A percentile compares a stretch with the other conserved stretches of the same genome.
These are phyloP conservation scores for Herpetospermum pedunculosum DNA, from an alignment of 306 rosid genomes.

Conservation along the genomic window DNA sequence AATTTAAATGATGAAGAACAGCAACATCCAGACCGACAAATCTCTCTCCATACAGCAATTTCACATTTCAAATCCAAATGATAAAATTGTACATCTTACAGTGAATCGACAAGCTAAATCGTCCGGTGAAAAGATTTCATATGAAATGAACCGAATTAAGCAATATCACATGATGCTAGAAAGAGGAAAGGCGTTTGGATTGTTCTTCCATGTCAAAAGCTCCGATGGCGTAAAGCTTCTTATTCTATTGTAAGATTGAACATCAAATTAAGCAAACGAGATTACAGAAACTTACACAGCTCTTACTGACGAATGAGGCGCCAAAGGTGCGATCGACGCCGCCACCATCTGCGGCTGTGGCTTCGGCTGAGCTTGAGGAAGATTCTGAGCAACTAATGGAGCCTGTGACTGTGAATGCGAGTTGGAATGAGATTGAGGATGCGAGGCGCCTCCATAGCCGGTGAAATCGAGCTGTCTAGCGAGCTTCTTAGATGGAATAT, in stretches of 20 bases:
- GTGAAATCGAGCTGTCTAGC: constrained; percentile 96
- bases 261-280: not conserved
- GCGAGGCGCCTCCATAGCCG: constrained; percentile 36
- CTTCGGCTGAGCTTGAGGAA: constrained; percentile 9
- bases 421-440: constrained; percentile 25
- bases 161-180: not conserved
- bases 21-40: not conserved
- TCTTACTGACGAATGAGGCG: constrained; percentile 38
- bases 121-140: not conserved
- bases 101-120: not conserved
- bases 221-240: not conserved
- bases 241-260: not conserved
- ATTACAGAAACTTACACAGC: constrained; percentile 48
- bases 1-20: not conserved
- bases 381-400: constrained; percentile 11
- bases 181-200: not conserved
- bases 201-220: not conserved
- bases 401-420: constrained; percentile 16
- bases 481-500: constrained; percentile 72
- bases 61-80: not conserved
- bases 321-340: constrained; percentile 32
- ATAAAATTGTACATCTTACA: not conserved
- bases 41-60: not conserved
- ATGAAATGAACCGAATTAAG: not conserved
- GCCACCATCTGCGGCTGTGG: constrained; percentile 18